Evolutionary conservation across 208 protist species (phyloP), one percentile per base, ranked within the genome.

Genomic region (Herpetomonas tarakana): DNA sequence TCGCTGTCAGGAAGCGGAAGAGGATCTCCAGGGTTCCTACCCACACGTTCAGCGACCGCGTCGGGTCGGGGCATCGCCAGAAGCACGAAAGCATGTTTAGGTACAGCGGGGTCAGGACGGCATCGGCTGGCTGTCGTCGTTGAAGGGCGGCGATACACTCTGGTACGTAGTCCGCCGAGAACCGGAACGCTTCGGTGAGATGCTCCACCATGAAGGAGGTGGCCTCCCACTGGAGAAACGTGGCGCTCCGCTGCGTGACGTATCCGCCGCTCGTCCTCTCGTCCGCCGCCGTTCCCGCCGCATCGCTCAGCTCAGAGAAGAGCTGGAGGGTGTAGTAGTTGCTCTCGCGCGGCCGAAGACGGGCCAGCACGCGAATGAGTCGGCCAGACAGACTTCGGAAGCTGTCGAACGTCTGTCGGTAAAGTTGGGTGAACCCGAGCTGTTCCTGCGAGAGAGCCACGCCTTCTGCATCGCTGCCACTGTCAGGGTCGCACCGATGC

Each of bases 61-160:
- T 22, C 16, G 61, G 59, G 14, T 87, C 89, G 1, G 58, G 47
- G 28, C 70, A 87, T 14, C 59, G 68, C 86, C 85, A 95, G 56
- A 95, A 92, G 50, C 59, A 63, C 39, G 76, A 76, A 11, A 92
- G 63, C 80, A 95, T 91, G 65, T 95, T 92, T 35, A 92, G 74
- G 61, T 68, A 95, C 16, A 86, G 51, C 14, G 89, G 89, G n/a
- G 50, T 71, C 39, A 95, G 65, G 56, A 95, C 89, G 49, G 83
- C 79, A 53, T 95, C 89, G 21, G 61, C 57, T 3, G 81, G 79
- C 26, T 78, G 59, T 11, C 55, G 69, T 18, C 24, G 52, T 46
- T 78, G 45, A 46, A 95, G 63, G 3, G 68, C 66, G 18, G 51
- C 50, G 47, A 90, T 83, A 52, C 77, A 76, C 24, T 79, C 59